Conservation (phyloP, 371 early-diverging fungal genomes). For the Mortierella sp. region DNA sequence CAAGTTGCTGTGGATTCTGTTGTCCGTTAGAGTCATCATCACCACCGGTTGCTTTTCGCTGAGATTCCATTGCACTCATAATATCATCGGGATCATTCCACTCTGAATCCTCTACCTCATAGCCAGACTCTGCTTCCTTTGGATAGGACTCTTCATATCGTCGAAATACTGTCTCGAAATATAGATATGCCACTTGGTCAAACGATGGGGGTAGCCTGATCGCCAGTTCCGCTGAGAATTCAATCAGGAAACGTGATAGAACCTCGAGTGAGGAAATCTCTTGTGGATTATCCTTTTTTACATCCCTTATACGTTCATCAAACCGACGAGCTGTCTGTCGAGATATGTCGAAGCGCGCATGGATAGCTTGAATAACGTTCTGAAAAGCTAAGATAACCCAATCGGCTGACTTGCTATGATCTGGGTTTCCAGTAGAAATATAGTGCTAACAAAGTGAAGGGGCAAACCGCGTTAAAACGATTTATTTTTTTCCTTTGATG, state of each 20-base stretch:
- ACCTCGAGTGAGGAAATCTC: slow-evolving; percentile 29
- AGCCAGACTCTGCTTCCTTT: background rate
- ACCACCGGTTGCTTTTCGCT: background rate
- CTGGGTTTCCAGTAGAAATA: slow-evolving; percentile 1
- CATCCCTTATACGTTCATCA: slow-evolving; percentile 21
- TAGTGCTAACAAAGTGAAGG: slow-evolving; percentile 6
- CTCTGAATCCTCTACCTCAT: background rate
- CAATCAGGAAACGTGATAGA: slow-evolving; percentile 24
- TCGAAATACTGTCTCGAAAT: slow-evolving; percentile 36
- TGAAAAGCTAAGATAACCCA: slow-evolving; percentile 37
- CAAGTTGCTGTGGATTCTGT: slow-evolving; percentile 12
- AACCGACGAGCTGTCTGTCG: slow-evolving; percentile 23
- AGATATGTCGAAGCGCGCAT: slow-evolving; percentile 23
- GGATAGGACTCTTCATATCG: slow-evolving; percentile 22
- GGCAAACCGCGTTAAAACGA: background rate
- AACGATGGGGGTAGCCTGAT: slow-evolving; percentile 40
- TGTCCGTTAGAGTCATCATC: background rate
- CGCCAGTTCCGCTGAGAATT: slow-evolving; percentile 35
- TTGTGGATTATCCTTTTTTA: slow-evolving; percentile 13
- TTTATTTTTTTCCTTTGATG: too few relatives aligned
- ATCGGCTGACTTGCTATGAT: slow-evolving; percentile 8
- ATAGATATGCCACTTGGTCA: slow-evolving; percentile 38
- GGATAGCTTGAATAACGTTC: slow-evolving; percentile 29
- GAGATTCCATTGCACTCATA: background rate
- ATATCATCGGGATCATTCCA: background rate